Conservation (phyloP, 2,329 filamentous ascomycete genomes). For the Tolypocladium album region DNA sequence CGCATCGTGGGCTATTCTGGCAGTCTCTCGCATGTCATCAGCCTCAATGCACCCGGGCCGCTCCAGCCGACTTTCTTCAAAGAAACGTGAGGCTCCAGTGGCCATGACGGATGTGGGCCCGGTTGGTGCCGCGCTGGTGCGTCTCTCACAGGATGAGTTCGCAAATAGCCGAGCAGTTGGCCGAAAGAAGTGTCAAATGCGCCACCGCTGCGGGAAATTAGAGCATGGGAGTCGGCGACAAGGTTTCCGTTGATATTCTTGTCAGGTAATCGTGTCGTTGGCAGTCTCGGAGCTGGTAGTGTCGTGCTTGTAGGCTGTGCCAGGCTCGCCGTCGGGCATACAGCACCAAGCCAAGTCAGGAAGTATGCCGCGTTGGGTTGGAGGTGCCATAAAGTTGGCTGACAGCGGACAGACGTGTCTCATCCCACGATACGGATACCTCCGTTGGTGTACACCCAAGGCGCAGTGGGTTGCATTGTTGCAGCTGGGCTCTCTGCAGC, state of each 20-base stretch:
- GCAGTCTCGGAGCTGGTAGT: background rate
- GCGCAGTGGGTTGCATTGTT: background rate
- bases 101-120: background rate
- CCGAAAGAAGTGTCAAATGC: background rate
- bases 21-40: background rate
- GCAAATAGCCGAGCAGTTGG: background rate
- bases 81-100: background rate
- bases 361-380: background rate
- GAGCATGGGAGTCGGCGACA: background rate
- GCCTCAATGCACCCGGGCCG: background rate
- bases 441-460: background rate
- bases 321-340: background rate
- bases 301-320: background rate
- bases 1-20: background rate
- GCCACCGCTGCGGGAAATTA: background rate
- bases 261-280: background rate
- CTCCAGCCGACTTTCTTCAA: background rate
- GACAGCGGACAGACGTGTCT: background rate
- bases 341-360: background rate
- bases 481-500: background rate
- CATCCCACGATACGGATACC: background rate
- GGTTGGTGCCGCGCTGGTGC: background rate
- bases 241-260: too few species aligned
- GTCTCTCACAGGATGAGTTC: background rate
- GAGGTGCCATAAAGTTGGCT: background rate